Conservation (phyloP, 2,329 filamentous ascomycete genomes). For the Fusarium mundagurra region DNA sequence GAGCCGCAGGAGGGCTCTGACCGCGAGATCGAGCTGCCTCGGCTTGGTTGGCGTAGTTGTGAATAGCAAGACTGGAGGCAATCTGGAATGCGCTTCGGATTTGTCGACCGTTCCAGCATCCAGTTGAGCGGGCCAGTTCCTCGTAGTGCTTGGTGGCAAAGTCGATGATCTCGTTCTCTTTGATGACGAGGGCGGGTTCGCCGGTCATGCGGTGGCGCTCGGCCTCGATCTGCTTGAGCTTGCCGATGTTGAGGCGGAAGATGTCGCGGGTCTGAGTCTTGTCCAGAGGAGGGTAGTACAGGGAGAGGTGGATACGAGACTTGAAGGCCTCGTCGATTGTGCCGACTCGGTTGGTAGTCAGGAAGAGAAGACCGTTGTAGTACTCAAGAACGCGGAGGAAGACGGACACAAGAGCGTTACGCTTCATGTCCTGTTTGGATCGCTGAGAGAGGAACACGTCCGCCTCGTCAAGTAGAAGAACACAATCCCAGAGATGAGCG, state of each 20-base stretch:
- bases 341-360: conserved; percentile 62
- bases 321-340: conserved; percentile 61
- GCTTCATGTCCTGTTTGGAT: conserved; percentile 45
- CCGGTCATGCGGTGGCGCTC: conserved; percentile 50
- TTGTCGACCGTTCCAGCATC: conserved; percentile 52
- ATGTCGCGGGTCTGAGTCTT: conserved; percentile 53
- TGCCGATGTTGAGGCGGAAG: conserved; percentile 53
- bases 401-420: conserved; percentile 53
- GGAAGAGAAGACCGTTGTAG: conserved; percentile 58
- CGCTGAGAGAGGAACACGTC: conserved; percentile 49
- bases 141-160: conserved; percentile 50
- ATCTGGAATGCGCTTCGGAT: conserved; percentile 52
- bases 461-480: conserved; percentile 51
- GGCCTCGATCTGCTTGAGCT: conserved; percentile 50
- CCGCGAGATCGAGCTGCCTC: conserved; percentile 46
- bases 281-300: conserved; percentile 55
- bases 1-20: conserved; percentile 48
- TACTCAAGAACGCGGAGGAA: conserved; percentile 60
- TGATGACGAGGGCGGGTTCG: conserved; percentile 48
- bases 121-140: conserved; percentile 41
- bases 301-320: conserved; percentile 57
- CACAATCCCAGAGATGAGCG: conserved; percentile 52
- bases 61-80: conserved; percentile 50
- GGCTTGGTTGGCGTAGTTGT: conserved; percentile 46
- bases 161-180: conserved; percentile 48